Evolutionary conservation across 352 stramenopile genomes (phyloP).

Genomic region (Thalassiosira oceanica): DNA sequence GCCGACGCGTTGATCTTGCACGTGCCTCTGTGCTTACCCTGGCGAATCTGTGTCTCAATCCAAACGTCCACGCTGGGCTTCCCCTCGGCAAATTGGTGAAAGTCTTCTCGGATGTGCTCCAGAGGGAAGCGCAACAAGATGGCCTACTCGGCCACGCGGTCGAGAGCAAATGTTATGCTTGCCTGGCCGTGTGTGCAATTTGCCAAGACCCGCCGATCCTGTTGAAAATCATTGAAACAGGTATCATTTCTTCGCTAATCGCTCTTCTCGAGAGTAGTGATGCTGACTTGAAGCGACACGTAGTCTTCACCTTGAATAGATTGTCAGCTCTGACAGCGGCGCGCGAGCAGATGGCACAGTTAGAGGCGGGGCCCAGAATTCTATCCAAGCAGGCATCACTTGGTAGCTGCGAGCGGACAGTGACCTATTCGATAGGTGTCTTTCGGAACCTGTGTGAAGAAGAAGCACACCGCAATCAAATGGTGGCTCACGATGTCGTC

Average conservation of each 20-base stretch:
- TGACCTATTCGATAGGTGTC: constrained; percentile 89
- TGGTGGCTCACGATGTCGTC: constrained; percentile 75
- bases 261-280: constrained; percentile 74
- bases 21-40: constrained; percentile 88
- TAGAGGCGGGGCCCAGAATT: too few species aligned
- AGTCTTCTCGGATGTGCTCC: constrained; percentile 20
- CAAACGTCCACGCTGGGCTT: constrained; percentile 79
- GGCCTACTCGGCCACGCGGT: constrained; percentile 13
- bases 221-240: constrained; percentile 62
- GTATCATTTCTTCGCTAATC: constrained; percentile 82
- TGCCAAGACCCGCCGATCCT: constrained; percentile 15
- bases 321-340: too few species aligned
- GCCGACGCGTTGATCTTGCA: constrained; percentile 78
- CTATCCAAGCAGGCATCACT: too few species aligned
- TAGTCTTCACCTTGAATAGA: constrained; percentile 91
- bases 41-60: constrained; percentile 88
- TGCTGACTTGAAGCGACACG: constrained; percentile 91
- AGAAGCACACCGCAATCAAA: constrained; percentile 84
- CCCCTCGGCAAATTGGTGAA: constrained; percentile 24
- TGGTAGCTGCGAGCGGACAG: constrained; percentile 61
- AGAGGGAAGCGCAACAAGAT: constrained; percentile 3
- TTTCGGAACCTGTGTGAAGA: constrained; percentile 86
- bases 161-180: constrained; percentile 50
- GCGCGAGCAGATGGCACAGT: too few species aligned
- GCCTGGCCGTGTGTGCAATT: constrained; percentile 45